phyloP scores from a whole-genome alignment of 208 protist genomes.

The Polymyxa betae region DNA sequence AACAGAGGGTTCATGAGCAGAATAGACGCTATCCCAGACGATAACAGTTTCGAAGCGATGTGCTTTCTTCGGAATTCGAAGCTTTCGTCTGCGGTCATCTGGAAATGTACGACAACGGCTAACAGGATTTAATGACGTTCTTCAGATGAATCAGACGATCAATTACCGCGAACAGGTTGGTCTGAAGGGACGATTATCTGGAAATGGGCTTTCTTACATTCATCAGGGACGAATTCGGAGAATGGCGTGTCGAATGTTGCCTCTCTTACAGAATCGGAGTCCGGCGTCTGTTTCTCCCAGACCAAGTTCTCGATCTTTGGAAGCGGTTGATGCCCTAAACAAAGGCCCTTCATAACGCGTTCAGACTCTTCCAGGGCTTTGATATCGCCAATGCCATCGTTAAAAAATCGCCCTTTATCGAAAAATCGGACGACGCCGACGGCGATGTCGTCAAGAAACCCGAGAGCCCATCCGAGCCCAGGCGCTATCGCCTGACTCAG shows the following conservation, averaged over 20 bases:
- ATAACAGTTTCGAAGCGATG: neutral
- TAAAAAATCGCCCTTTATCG: neutral
- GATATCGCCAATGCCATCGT: constrained; percentile 30
- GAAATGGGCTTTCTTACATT: constrained; percentile 34
- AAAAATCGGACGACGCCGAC: neutral
- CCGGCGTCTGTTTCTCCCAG: neutral
- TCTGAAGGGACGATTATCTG: neutral
- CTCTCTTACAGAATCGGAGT: neutral
- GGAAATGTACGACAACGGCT: constrained; percentile 41
- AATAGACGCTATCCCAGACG: neutral
- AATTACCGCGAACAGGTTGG: neutral
- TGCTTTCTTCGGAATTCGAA: neutral
- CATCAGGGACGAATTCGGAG: neutral
- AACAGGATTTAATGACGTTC: neutral
- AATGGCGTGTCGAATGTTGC: constrained; percentile 37
- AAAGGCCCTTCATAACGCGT: neutral
- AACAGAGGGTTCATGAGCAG: constrained; percentile 13
- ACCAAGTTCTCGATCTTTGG: neutral
- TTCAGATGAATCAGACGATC: neutral
- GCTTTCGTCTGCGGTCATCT: constrained; percentile 43
- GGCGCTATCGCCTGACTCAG: neutral
- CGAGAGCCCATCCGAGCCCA: neutral
- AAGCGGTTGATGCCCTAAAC: neutral
- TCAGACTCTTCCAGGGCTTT: constrained; percentile 28
- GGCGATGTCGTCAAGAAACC: constrained; percentile 8